These are phyloP conservation scores for Alisma plantagoaquatica DNA, from an alignment of 106 monocot genomes.

Conservation along the genomic window DNA sequence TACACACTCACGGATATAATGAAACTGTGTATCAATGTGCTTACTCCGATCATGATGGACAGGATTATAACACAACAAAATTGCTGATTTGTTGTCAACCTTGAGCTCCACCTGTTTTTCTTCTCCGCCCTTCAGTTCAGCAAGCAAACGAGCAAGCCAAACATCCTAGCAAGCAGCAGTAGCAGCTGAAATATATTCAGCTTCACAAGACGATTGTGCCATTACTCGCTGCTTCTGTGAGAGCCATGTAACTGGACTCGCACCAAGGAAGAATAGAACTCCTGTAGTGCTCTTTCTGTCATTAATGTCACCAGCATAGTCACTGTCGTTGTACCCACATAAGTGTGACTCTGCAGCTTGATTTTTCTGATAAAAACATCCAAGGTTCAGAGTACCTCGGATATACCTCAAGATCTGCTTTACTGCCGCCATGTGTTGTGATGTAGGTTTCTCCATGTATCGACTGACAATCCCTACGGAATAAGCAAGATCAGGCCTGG, in stretches of 20 bases:
- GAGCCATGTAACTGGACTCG: slow-evolving; percentile 1
- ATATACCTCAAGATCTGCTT: slow-evolving; percentile 6
- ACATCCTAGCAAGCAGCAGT: slow-evolving; percentile 2
- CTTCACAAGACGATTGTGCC: slow-evolving; percentile 7
- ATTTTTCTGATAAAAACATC: neutral
- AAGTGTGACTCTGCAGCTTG: neutral
- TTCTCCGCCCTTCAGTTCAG: neutral
- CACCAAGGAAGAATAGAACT: slow-evolving; percentile 2
- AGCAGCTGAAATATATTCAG: slow-evolving; percentile 2
- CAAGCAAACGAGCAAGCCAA: slow-evolving; percentile 5
- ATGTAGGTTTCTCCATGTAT: slow-evolving; percentile 8
- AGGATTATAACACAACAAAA: neutral
- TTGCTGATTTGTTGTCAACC: slow-evolving; percentile 6
- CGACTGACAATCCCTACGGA: slow-evolving; percentile 4
- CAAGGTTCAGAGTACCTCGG: slow-evolving; percentile 1
- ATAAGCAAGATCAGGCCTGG: slow-evolving; percentile 3
- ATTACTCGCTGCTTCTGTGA: slow-evolving; percentile 6
- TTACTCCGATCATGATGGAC: slow-evolving; percentile 6
- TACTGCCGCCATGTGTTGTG: neutral
- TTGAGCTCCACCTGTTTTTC: neutral
- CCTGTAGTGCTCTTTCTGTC: slow-evolving; percentile 5
- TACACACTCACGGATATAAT: slow-evolving; percentile 9
- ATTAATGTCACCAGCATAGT: slow-evolving; percentile 9
- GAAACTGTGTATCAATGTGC: slow-evolving; percentile 7
- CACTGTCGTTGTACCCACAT: slow-evolving; percentile 4